Evolutionary conservation across 148 eudicot genomes (phyloP), one percentile per base, ranked within the genome.

Genomic region (Spergularia marina): DNA sequence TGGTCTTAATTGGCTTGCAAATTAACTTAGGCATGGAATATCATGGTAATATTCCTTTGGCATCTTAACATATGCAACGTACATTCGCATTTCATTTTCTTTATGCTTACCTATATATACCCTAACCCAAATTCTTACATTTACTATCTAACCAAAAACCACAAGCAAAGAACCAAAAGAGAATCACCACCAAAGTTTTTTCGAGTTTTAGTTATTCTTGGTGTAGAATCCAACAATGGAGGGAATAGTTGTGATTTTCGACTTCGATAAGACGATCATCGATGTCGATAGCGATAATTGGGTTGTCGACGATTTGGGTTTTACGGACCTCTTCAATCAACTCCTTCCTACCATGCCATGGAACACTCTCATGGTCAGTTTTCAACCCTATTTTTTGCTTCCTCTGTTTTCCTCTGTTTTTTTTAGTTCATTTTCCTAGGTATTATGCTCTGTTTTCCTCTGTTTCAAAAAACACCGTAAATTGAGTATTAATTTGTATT

Each of bases 331-430:
- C 77, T 93, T 93, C 83, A 84, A 91, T 53, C 76, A 84, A 54
- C 89, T 91, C 59, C 90, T 88, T 65, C 83, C 91, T 15, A 91
- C 94, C 80, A 87, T 93, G 98, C 97, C 97, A n/a, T 91, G 90
- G 94, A 93, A 91, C 70, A 47, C 91, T 20, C 78, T 88, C 34
- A 93, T 93, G 69, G 69, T 65, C n/a, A 40, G 17, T 6, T 44
- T 44, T 39, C 7, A 14, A 71, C 47, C 11, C 17, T 30, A 10
- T 11, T 5, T 65, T 65, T 65, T 65, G 0, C 69, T 41, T 65
- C 20, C 69, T 4, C 69, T 65, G 51, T 65, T 65, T 65, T 65
- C 66, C 66, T 62, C 41, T 64, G 68, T 34, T 64, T 64, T 64
- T 64, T 36, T 0, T 57, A 57, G 60, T 7, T 18, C 9, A 15